Conservation (phyloP, 2,329 filamentous ascomycete species). For the Ascomycota sp. region DNA sequence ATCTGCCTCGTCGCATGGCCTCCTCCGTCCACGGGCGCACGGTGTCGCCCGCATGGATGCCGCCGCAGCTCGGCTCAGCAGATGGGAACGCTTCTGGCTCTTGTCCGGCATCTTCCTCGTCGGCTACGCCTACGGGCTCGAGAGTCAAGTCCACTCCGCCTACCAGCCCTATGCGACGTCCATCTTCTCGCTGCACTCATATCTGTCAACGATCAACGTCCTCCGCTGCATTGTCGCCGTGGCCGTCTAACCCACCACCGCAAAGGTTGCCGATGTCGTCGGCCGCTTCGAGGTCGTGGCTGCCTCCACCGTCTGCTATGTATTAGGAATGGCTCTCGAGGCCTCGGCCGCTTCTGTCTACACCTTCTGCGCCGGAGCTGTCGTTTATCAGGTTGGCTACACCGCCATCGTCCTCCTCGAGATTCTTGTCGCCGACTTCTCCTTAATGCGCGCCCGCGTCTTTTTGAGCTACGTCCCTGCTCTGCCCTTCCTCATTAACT, state of each 20-base stretch:
- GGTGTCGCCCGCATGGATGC: slow-evolving; percentile 33
- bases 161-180: slow-evolving; percentile 36
- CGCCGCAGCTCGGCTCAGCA: slow-evolving; percentile 23
- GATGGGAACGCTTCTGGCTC: slow-evolving; percentile 25
- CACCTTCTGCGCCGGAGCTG: slow-evolving; percentile 29
- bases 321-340: slow-evolving; percentile 31
- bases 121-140: slow-evolving; percentile 38
- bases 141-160: slow-evolving; percentile 27
- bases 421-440: slow-evolving; percentile 39
- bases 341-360: slow-evolving; percentile 25
- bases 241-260: slow-evolving; percentile 34
- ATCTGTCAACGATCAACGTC: slow-evolving; percentile 37
- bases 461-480: slow-evolving; percentile 43
- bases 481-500: slow-evolving; percentile 38
- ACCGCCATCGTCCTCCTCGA: slow-evolving; percentile 36
- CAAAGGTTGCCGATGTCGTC: slow-evolving; percentile 42
- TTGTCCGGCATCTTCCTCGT: slow-evolving; percentile 37
- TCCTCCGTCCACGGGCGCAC: slow-evolving; percentile 3
- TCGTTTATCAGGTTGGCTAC: slow-evolving; percentile 38
- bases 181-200: slow-evolving; percentile 28
- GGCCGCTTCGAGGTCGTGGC: slow-evolving; percentile 38
- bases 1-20: too few relatives aligned
- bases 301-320: slow-evolving; percentile 34
- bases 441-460: slow-evolving; percentile 36
- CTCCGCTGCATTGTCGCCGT: slow-evolving; percentile 37